These are phyloP conservation scores for Cyberlindnera misumaiensis DNA, from an alignment of 805 yeast species.

Conservation along the genomic window DNA sequence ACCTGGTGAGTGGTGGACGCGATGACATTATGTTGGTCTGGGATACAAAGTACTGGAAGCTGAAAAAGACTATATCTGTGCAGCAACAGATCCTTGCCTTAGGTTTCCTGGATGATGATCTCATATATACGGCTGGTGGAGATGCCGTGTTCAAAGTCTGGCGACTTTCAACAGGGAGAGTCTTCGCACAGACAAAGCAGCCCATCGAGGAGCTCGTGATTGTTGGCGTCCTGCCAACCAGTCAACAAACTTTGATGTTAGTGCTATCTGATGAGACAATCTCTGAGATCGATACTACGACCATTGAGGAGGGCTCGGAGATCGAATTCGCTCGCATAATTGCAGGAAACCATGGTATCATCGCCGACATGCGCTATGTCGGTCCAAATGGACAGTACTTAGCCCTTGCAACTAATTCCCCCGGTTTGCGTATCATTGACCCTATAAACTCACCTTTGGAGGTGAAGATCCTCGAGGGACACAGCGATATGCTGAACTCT, in stretches of 20 bases:
- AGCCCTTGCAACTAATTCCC: slow-evolving; percentile 92
- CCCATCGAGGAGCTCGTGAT: slow-evolving; percentile 73
- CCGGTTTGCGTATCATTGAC: slow-evolving; percentile 72
- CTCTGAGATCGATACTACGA: slow-evolving; percentile 36
- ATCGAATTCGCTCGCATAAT: slow-evolving; percentile 47
- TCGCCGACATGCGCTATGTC: slow-evolving; percentile 79
- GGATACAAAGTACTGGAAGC: slow-evolving; percentile 45
- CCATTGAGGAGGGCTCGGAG: slow-evolving; percentile 22
- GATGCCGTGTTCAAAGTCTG: slow-evolving; percentile 63
- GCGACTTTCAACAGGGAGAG: slow-evolving; percentile 53
- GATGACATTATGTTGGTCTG: slow-evolving; percentile 69
- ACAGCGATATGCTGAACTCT: slow-evolving; percentile 75
- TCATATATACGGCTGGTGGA: slow-evolving; percentile 80
- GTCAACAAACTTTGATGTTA: slow-evolving; percentile 34
- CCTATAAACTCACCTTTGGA: slow-evolving; percentile 51
- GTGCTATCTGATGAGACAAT: slow-evolving; percentile 85
- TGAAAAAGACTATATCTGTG: slow-evolving; percentile 62
- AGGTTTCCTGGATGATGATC: slow-evolving; percentile 61
- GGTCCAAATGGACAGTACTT: slow-evolving; percentile 52
- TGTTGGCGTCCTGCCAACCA: slow-evolving; percentile 45
- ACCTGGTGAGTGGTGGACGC: slow-evolving; percentile 79
- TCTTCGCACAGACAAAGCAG: slow-evolving; percentile 31
- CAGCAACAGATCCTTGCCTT: slow-evolving; percentile 66
- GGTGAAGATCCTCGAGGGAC: slow-evolving; percentile 68
- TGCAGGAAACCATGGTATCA: slow-evolving; percentile 94